Evolutionary conservation across 2,329 filamentous ascomycete genomes (phyloP).

Genomic region (Pyrenophora seminiperda): DNA sequence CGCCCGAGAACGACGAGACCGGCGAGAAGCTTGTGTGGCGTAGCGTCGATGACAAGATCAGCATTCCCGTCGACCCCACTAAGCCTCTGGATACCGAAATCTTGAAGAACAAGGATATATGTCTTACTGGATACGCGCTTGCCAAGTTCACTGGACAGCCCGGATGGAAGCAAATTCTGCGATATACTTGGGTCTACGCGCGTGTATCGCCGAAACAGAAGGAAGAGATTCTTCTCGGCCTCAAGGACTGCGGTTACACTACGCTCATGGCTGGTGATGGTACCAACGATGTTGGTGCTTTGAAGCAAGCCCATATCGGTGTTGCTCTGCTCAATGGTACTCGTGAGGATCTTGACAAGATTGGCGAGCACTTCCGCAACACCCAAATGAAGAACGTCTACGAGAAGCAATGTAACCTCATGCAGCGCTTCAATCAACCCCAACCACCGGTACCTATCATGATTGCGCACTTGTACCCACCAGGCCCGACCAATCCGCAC

Average conservation of each 20-base stretch:
- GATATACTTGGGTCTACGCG: slow-evolving; percentile 96
- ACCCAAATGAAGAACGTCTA: slow-evolving; percentile 99
- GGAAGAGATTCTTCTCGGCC: slow-evolving; percentile 94
- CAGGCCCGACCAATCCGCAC: slow-evolving; percentile 89
- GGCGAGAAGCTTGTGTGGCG: slow-evolving; percentile 89
- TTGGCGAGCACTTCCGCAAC: slow-evolving; percentile 90
- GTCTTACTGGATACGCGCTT: slow-evolving; percentile 92
- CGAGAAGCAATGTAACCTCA: slow-evolving; percentile 90
- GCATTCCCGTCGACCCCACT: slow-evolving; percentile 81
- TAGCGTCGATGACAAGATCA: slow-evolving; percentile 88
- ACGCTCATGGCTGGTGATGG: slow-evolving; percentile 99
- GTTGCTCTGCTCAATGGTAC: slow-evolving; percentile 95
- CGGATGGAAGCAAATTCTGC: slow-evolving; percentile 76
- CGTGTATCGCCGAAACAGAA: slow-evolving; percentile 98
- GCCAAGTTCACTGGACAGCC: slow-evolving; percentile 83
- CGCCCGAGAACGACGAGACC: slow-evolving; percentile 84
- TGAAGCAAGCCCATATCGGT: slow-evolving; percentile 98
- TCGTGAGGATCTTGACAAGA: slow-evolving; percentile 85
- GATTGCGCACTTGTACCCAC: slow-evolving; percentile 93
- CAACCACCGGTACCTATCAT: slow-evolving; percentile 86
- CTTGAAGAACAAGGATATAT: slow-evolving; percentile 84
- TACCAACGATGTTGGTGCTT: slow-evolving; percentile 94
- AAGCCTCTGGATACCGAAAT: slow-evolving; percentile 82
- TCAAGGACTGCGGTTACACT: slow-evolving; percentile 96
- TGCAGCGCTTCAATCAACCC: slow-evolving; percentile 94